Conservation (phyloP, 2,329 filamentous ascomycete genomes). For the Trichoderma cornu-damae region DNA sequence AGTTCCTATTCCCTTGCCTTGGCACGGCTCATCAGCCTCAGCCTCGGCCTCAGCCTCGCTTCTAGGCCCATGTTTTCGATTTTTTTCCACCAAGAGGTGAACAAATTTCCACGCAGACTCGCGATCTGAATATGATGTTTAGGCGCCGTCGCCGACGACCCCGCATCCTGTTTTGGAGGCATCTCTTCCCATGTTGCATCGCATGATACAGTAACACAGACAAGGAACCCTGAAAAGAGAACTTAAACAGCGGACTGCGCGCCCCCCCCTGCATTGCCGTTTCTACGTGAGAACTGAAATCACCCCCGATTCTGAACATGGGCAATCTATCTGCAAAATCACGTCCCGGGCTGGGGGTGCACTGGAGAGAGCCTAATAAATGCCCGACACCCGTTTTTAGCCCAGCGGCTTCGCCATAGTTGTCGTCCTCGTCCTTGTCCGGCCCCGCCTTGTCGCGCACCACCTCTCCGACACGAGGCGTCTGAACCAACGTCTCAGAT, state of each 20-base stretch:
- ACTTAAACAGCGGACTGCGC: background rate
- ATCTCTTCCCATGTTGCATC: background rate
- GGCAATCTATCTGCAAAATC: background rate
- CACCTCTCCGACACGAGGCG: slow-evolving; percentile 26
- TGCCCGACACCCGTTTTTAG: slow-evolving; percentile 1
- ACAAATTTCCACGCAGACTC: too few species aligned
- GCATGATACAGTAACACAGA: too few species aligned
- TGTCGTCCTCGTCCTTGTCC: too few species aligned
- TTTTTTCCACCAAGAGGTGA: too few species aligned
- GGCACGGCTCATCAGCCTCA: too few species aligned
- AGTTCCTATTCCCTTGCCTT: background rate
- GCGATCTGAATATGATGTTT: too few species aligned
- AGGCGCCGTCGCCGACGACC: too few species aligned
- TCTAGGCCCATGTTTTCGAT: too few species aligned
- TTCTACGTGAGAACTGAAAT: slow-evolving; percentile 5
- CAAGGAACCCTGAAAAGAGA: too few species aligned
- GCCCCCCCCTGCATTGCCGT: background rate
- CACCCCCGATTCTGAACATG: background rate
- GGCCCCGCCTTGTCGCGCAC: slow-evolving; percentile 8
- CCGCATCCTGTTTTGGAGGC: background rate
- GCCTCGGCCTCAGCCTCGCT: too few species aligned
- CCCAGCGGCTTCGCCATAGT: slow-evolving; percentile 6
- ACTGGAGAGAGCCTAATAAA: slow-evolving; percentile 6
- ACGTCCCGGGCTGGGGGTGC: background rate
- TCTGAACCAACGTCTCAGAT: slow-evolving; percentile 31